Percentiles rank a stretch among this genome's conserved stretches.
These are phyloP conservation scores for Leccinum incarnatum DNA, from an alignment of 768 basidiomycete species.

Conservation along the genomic window DNA sequence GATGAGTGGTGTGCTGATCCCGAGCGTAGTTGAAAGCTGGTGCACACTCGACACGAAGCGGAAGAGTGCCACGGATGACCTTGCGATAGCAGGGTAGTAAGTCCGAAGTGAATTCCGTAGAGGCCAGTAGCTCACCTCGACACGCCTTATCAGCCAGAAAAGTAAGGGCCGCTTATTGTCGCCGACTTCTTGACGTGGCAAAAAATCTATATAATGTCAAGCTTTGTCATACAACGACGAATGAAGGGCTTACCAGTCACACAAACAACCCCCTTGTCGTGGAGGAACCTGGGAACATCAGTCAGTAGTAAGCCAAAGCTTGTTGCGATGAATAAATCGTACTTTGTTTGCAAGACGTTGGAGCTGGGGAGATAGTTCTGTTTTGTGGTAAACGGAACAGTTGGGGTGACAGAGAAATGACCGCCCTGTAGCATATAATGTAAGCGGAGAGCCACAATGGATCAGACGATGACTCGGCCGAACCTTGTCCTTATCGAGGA, in stretches of 20 bases:
- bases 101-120: neutral
- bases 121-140: slow-evolving; percentile 48
- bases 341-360: slow-evolving; percentile 85
- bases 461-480: neutral
- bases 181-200: slow-evolving; percentile 57
- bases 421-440: slow-evolving; percentile 55
- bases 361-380: slow-evolving; percentile 83
- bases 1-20: slow-evolving; percentile 62
- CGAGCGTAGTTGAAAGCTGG: slow-evolving; percentile 97
- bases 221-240: neutral
- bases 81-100: slow-evolving; percentile 21
- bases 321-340: neutral
- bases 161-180: slow-evolving; percentile 59
- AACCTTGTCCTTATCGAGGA: slow-evolving; percentile 80
- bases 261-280: slow-evolving; percentile 80
- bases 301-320: neutral
- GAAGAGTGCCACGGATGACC: slow-evolving; percentile 80
- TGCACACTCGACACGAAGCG: slow-evolving; percentile 84
- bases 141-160: slow-evolving; percentile 80
- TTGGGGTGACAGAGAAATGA: slow-evolving; percentile 86
- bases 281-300: slow-evolving; percentile 57
- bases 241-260: slow-evolving; percentile 58
- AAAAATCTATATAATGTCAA: slow-evolving; percentile 53
- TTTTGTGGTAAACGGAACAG: slow-evolving; percentile 65
- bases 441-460: slow-evolving; percentile 1